Evolutionary conservation across 1,139 yeast species (phyloP).

Genomic region (Pichiaceae sp.): DNA sequence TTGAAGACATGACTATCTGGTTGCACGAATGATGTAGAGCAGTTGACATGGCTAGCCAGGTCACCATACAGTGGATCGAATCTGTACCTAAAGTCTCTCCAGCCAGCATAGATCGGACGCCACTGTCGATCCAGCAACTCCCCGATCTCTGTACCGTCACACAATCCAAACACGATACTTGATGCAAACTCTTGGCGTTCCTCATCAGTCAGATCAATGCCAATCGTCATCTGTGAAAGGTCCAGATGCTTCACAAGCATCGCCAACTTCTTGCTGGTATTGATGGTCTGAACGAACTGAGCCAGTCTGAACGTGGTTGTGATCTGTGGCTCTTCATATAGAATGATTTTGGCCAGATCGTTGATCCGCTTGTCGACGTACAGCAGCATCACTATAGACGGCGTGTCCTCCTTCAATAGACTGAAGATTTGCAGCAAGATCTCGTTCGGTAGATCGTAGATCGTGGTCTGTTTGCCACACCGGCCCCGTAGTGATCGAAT

Average conservation of each 20-base stretch:
- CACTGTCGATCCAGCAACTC: conserved; percentile 4
- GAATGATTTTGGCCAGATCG: conserved; percentile 40
- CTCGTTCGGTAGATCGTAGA: conserved; percentile 25
- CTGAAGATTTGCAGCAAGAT: conserved; percentile 19
- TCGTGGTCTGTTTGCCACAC: conserved; percentile 5
- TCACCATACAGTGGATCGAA: conserved; percentile 56
- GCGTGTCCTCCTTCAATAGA: conserved; percentile 23
- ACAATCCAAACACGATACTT: conserved; percentile 11
- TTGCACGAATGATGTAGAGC: conserved; percentile 1
- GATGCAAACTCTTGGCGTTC: conserved; percentile 16
- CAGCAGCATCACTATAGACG: conserved; percentile 31
- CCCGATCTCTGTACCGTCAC: conserved; percentile 4
- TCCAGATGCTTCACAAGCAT: conserved; percentile 46
- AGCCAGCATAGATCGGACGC: conserved; percentile 42
- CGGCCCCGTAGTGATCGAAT: conserved; percentile 13
- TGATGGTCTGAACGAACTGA: conserved; percentile 61
- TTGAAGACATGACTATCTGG: neutral
- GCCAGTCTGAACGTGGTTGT: conserved; percentile 69
- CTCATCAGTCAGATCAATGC: conserved; percentile 29
- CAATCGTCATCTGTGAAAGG: conserved; percentile 44
- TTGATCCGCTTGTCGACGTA: conserved; percentile 44
- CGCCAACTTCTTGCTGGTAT: conserved; percentile 49
- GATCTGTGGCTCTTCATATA: conserved; percentile 48
- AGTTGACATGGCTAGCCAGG: neutral
- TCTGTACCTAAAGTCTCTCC: conserved; percentile 85